Conservation (phyloP, 2,329 filamentous ascomycete species). For the Neurospora sp. region DNA sequence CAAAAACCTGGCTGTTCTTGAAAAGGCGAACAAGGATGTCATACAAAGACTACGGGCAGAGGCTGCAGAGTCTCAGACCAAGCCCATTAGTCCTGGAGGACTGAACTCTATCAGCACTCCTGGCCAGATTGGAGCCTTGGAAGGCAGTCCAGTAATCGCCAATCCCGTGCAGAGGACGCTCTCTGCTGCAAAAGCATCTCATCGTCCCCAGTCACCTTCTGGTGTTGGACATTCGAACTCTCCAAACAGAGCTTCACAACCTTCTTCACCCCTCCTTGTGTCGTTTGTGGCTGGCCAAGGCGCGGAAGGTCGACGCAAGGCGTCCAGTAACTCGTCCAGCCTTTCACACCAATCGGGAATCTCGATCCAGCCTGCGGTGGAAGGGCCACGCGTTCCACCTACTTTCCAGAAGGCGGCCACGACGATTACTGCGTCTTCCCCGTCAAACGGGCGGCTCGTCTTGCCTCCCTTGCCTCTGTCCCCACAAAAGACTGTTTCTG, state of each 20-base stretch:
- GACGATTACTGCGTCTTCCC: slow-evolving; percentile 45
- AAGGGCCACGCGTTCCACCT: slow-evolving; percentile 55
- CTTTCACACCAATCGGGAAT: slow-evolving; percentile 66
- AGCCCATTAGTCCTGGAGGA: slow-evolving; percentile 38
- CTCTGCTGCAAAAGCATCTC: slow-evolving; percentile 69
- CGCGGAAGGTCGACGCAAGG: slow-evolving; percentile 73
- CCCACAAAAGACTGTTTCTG: slow-evolving; percentile 51
- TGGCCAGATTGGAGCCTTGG: slow-evolving; percentile 50
- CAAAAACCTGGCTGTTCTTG: slow-evolving; percentile 92
- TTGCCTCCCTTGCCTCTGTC: slow-evolving; percentile 43
- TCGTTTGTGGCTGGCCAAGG: slow-evolving; percentile 85
- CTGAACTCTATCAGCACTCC: slow-evolving; percentile 43
- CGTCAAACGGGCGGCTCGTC: slow-evolving; percentile 44
- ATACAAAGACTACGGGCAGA: slow-evolving; percentile 93
- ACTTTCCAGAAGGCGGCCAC: slow-evolving; percentile 52
- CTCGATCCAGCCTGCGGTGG: slow-evolving; percentile 64
- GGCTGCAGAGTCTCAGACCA: slow-evolving; percentile 61
- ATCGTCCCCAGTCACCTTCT: slow-evolving; percentile 80
- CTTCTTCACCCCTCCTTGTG: slow-evolving; percentile 87
- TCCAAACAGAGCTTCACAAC: slow-evolving; percentile 68
- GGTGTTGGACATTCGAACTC: slow-evolving; percentile 69
- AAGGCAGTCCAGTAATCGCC: slow-evolving; percentile 75
- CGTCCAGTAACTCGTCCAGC: slow-evolving; percentile 79
- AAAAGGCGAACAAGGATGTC: slow-evolving; percentile 98
- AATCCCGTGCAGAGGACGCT: slow-evolving; percentile 73